These are phyloP conservation scores for Termitomyces sp. DNA, from an alignment of 768 basidiomycete species.

Conservation along the genomic window DNA sequence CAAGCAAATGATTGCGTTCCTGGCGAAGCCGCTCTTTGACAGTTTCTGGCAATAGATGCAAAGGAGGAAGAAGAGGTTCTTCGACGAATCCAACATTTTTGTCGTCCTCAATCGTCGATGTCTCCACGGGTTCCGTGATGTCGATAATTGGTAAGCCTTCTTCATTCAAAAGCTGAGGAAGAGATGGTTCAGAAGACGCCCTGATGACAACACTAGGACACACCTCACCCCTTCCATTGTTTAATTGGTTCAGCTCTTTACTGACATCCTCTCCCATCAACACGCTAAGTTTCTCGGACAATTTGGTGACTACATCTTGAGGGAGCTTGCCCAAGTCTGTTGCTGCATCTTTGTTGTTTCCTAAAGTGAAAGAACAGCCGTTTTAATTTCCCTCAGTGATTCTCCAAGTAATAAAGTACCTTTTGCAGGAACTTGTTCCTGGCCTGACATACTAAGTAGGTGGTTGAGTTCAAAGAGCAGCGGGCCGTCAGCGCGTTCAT, in stretches of 20 bases:
- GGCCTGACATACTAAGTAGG: background rate
- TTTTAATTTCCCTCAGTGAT: background rate
- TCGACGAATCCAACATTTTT: constrained; percentile 23
- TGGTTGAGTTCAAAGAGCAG: too few relatives aligned
- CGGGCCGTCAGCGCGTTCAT: background rate
- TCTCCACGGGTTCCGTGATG: constrained; percentile 57
- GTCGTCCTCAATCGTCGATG: constrained; percentile 12
- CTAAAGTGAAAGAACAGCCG: background rate
- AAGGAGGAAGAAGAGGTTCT: constrained; percentile 45
- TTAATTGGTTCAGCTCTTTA: constrained; percentile 28
- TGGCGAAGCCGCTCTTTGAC: constrained; percentile 49
- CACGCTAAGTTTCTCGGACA: constrained; percentile 61
- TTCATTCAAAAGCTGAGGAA: constrained; percentile 61
- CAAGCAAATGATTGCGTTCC: constrained; percentile 64
- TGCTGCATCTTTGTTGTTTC: constrained; percentile 29
- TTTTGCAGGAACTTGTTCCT: background rate
- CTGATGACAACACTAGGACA: constrained; percentile 24
- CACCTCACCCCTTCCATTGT: constrained; percentile 66
- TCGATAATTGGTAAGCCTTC: constrained; percentile 81
- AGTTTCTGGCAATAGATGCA: constrained; percentile 40
- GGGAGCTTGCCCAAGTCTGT: constrained; percentile 31
- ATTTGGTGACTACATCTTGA: constrained; percentile 45
- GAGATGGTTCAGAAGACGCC: constrained; percentile 19
- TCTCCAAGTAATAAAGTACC: background rate
- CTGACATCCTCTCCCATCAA: constrained; percentile 46